Conservation (phyloP, 805 yeast genomes). For the Scheffersomyces amazonensis region DNA sequence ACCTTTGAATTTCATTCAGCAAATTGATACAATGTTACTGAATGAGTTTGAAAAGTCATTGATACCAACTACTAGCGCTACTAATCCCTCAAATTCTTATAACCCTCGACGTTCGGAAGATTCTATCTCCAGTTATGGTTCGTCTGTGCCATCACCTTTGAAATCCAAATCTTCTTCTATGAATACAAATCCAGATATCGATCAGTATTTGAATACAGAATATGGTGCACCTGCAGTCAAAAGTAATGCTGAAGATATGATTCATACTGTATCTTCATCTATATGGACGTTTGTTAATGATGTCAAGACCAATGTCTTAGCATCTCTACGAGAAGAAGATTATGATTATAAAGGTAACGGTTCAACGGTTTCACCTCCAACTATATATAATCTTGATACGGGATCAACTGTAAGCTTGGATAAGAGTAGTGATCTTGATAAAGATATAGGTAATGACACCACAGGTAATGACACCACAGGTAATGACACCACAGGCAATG, state of each 20-base stretch:
- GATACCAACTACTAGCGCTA: neutral
- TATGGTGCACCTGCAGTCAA: slow-evolving; percentile 3
- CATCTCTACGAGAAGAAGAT: slow-evolving; percentile 20
- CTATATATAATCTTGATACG: neutral
- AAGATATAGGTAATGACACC: neutral
- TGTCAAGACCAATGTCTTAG: slow-evolving; percentile 31
- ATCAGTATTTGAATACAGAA: slow-evolving; percentile 10
- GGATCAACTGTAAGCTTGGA: neutral
- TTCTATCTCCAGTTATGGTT: slow-evolving; percentile 19
- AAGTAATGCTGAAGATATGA: slow-evolving; percentile 27
- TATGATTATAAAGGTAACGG: slow-evolving; percentile 3
- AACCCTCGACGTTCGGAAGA: slow-evolving; percentile 21
- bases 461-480: neutral
- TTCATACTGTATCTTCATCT: slow-evolving; percentile 38
- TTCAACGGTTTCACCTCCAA: neutral
- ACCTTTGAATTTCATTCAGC: slow-evolving; percentile 62
- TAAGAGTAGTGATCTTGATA: too few species aligned
- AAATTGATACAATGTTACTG: slow-evolving; percentile 64
- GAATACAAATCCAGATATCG: slow-evolving; percentile 4
- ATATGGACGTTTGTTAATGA: slow-evolving; percentile 45
- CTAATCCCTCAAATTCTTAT: slow-evolving; percentile 1
- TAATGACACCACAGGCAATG: neutral
- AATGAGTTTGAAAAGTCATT: slow-evolving; percentile 57
- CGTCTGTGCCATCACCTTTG: slow-evolving; percentile 22
- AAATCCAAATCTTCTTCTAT: slow-evolving; percentile 15